Evolutionary conservation across 148 eudicot species (phyloP), one percentile per base, ranked within the genome.

Genomic region (Drosera capensis): DNA sequence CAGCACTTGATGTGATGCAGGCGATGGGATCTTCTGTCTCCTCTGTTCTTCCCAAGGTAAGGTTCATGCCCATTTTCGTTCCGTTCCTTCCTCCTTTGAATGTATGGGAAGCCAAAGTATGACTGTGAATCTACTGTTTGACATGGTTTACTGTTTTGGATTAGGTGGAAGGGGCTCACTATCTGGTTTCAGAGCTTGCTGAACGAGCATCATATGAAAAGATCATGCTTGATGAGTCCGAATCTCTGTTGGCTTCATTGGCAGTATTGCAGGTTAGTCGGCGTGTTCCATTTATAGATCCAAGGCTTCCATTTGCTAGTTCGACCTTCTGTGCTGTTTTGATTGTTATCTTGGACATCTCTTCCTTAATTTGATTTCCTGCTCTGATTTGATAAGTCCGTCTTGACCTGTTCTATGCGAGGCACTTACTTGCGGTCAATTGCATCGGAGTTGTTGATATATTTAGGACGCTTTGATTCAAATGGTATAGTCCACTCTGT

Each of bases 1-100:
- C 95, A 43, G 95, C 95, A 5, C 70, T 69, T 55, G 82, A 85
- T 55, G 74, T 81, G 60, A 80, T 90, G 88, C 84, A 76, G 64
- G 68, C 73, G 35, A 81, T 70, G 64, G 84, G 79, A 50, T 71
- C 80, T 63, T 80, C 99, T 52, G 51, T 81, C 57, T 56, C 74
- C 59, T 71, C 74, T 43, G 38, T 72, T 34, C 66, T 85, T 23
- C 43, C 78, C 54, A 67, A 51, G 80, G 99, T 85, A 51, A 71
- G 76, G 58, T 60, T 38, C 38, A 8, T 49, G 25, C 18, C 35
- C 4, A 34, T 18, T 35, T 34, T 28, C 20, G 3, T 37, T 23
- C 6, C 14, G 3, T 2, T 34, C 14, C 2, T 34, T 13, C 11
- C 11, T 34, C 14, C 6, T 34, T 15, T 41, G 23, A 11, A 41